Percentiles rank a stretch among this genome's conserved stretches.
phyloP scores from a whole-genome alignment of 805 yeast genomes.

The Monosporozyma solicola region DNA sequence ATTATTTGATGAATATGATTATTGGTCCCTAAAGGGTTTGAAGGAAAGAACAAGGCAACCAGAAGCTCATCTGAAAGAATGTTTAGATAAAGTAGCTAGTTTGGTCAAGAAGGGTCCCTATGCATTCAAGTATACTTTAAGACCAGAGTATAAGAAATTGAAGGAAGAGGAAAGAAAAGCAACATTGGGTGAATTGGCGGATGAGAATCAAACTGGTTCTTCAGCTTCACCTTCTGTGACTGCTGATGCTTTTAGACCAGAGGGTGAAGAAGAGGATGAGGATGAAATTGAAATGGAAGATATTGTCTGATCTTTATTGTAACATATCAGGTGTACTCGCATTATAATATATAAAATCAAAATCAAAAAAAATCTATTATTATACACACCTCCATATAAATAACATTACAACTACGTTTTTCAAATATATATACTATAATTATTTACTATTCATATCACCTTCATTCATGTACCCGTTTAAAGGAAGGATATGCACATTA shows the following conservation, averaged over 20 bases:
- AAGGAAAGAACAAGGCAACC: slow-evolving; percentile 94
- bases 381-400: neutral
- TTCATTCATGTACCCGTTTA: slow-evolving; percentile 5
- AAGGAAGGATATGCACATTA: slow-evolving; percentile 22
- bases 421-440: neutral
- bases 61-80: slow-evolving; percentile 83
- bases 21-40: slow-evolving; percentile 92
- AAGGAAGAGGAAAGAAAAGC: slow-evolving; percentile 69
- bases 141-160: slow-evolving; percentile 79
- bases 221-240: slow-evolving; percentile 1
- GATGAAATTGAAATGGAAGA: slow-evolving; percentile 74
- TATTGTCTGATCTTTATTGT: slow-evolving; percentile 34
- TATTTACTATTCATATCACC: neutral
- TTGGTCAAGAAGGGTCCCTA: slow-evolving; percentile 93
- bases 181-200: slow-evolving; percentile 44
- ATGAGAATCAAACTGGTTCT: slow-evolving; percentile 10
- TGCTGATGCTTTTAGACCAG: slow-evolving; percentile 18
- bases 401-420: neutral
- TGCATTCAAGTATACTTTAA: slow-evolving; percentile 81
- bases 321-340: neutral
- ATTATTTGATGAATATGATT: slow-evolving; percentile 88
- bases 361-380: neutral
- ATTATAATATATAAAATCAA: neutral
- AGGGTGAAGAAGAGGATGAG: slow-evolving; percentile 50
- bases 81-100: slow-evolving; percentile 80